Evolutionary conservation across 2,329 filamentous ascomycete genomes (phyloP).

Genomic region (Samsoniella hepiali): DNA sequence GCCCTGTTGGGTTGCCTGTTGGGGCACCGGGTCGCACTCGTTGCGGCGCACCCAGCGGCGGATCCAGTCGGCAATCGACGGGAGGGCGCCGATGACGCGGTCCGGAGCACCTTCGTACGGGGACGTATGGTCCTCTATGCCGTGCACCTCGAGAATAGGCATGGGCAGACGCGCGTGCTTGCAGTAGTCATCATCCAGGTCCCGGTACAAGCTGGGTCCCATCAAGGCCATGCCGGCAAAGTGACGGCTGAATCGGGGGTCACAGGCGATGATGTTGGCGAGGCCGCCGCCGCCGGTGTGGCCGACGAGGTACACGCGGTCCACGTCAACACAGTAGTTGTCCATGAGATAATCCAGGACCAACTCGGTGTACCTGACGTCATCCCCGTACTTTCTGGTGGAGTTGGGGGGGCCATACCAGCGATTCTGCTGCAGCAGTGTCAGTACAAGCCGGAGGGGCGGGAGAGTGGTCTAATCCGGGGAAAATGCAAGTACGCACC

Average conservation of each 20-base stretch:
- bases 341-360: constrained; percentile 36
- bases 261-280: constrained; percentile 38
- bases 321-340: constrained; percentile 36
- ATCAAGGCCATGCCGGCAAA: constrained; percentile 40
- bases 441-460: not conserved
- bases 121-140: constrained; percentile 43
- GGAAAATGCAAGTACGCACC: constrained; percentile 21
- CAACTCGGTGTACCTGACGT: constrained; percentile 39
- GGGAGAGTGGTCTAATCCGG: not conserved
- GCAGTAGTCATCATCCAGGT: constrained; percentile 30
- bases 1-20: not conserved
- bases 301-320: constrained; percentile 37
- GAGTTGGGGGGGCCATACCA: constrained; percentile 37
- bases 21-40: constrained; percentile 7
- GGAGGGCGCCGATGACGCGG: not conserved
- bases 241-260: constrained; percentile 29
- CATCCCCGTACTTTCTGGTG: constrained; percentile 26
- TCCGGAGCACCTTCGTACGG: constrained; percentile 37
- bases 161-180: constrained; percentile 32
- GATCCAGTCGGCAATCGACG: constrained; percentile 10
- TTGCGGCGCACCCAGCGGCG: constrained; percentile 14
- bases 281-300: constrained; percentile 41
- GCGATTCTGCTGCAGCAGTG: constrained; percentile 25
- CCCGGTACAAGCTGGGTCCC: constrained; percentile 19
- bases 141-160: constrained; percentile 48